These are phyloP conservation scores for Metarhizium album DNA, from an alignment of 2,329 filamentous ascomycete genomes.

Conservation along the genomic window DNA sequence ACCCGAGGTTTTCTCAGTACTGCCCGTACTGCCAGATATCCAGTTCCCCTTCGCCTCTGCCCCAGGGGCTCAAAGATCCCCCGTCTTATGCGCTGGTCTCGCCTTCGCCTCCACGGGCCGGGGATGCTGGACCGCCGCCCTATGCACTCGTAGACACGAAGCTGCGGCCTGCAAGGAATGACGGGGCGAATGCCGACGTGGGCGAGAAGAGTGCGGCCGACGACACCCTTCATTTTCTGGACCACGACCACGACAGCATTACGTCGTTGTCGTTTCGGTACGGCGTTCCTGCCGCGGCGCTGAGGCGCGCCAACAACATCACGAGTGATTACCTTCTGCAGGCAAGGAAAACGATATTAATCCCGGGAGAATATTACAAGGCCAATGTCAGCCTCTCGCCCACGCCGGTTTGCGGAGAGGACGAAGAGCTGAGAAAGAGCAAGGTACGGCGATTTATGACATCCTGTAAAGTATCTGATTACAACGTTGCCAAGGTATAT, in stretches of 20 bases:
- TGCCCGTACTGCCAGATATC: conserved; percentile 72
- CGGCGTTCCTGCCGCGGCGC: conserved; percentile 48
- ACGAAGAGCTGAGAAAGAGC: conserved; percentile 59
- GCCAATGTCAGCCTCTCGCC: conserved; percentile 58
- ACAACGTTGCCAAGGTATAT: conserved; percentile 65
- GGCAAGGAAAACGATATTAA: conserved; percentile 57
- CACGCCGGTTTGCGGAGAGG: conserved; percentile 60
- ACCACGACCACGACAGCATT: conserved; percentile 58
- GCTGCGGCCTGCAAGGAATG: neutral
- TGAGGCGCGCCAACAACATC: conserved; percentile 59
- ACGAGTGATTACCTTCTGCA: conserved; percentile 60
- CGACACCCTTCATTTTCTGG: conserved; percentile 65
- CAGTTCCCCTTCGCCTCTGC: conserved; percentile 41
- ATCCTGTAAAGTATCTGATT: conserved; percentile 65
- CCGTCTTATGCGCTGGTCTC: conserved; percentile 46
- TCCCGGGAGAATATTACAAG: conserved; percentile 61
- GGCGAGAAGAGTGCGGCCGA: conserved; percentile 31
- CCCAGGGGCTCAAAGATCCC: conserved; percentile 57
- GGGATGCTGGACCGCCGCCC: conserved; percentile 26
- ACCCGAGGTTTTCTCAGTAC: conserved; percentile 55
- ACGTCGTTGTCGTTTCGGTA: conserved; percentile 61
- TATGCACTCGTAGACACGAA: conserved; percentile 16
- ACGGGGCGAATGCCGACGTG: neutral
- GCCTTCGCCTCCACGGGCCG: conserved; percentile 17
- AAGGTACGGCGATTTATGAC: conserved; percentile 72